These are phyloP conservation scores for Coriolopsis trogii DNA, from an alignment of 1,284 basidiomycete genomes.

Conservation along the genomic window DNA sequence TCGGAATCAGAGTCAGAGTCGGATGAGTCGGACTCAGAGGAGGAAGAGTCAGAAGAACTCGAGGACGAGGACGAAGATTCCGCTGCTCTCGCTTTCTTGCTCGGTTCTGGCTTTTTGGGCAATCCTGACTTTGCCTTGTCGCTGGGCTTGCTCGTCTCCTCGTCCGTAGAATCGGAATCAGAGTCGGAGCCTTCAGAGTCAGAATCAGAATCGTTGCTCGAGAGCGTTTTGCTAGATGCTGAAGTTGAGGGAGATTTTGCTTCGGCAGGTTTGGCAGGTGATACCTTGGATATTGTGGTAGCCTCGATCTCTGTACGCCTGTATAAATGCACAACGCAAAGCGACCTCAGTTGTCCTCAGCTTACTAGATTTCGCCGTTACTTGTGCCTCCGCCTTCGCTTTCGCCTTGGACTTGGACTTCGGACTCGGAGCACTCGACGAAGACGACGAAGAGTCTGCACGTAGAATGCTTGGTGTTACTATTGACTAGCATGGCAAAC, in stretches of 20 bases:
- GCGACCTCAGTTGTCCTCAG: neutral
- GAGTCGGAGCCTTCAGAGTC: constrained; percentile 10
- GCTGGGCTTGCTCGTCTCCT: neutral
- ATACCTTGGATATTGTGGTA: too few relatives aligned
- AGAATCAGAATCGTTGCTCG: constrained; percentile 20
- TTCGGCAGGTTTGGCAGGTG: constrained; percentile 5
- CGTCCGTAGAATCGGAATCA: neutral
- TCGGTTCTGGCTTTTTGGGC: neutral
- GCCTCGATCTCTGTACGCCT: too few relatives aligned
- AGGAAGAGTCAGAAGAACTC: constrained; percentile 20
- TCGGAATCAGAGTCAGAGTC: constrained; percentile 27
- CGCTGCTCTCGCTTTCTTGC: constrained; percentile 12
- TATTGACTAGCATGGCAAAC: constrained; percentile 1
- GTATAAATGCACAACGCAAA: too few relatives aligned
- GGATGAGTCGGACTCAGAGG: constrained; percentile 12
- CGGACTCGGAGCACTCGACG: constrained; percentile 11
- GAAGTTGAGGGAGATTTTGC: constrained; percentile 14
- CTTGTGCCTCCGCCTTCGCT: too few relatives aligned
- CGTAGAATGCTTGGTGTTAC: constrained; percentile 9
- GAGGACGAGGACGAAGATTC: constrained; percentile 20
- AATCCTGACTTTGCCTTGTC: neutral
- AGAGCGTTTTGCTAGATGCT: constrained; percentile 30
- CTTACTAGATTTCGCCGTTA: too few relatives aligned
- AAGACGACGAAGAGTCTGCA: constrained; percentile 25
- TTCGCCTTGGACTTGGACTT: constrained; percentile 1